Percentiles rank a stretch among this genome's conserved stretches.
Conservation (phyloP, 2,329 filamentous ascomycete genomes). For the Elsinoe arachidis region DNA sequence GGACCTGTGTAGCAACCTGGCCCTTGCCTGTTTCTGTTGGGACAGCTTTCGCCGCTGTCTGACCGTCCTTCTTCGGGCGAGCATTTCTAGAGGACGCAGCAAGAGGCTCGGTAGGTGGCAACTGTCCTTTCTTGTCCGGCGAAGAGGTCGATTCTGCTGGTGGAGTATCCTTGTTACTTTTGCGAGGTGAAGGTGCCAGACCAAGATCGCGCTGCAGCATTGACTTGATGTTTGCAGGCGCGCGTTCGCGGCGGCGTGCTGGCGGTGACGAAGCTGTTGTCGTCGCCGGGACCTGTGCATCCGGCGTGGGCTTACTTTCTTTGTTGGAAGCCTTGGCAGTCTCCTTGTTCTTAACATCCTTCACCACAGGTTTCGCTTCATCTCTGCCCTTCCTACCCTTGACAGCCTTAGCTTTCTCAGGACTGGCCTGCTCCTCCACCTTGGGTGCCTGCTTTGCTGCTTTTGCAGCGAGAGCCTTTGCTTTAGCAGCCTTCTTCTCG, state of each 20-base stretch:
- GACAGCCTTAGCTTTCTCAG: constrained; percentile 27
- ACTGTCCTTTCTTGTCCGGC: neutral
- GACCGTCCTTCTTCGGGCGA: constrained; percentile 8
- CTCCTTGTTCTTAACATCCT: constrained; percentile 23
- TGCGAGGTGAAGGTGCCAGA: constrained; percentile 35
- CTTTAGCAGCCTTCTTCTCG: constrained; percentile 79
- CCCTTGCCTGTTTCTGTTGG: constrained; percentile 31
- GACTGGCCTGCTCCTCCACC: constrained; percentile 30
- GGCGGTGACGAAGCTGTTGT: constrained; percentile 28
- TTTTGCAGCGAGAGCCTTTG: constrained; percentile 48
- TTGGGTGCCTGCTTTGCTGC: constrained; percentile 43
- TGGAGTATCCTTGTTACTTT: constrained; percentile 22
- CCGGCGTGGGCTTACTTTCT: constrained; percentile 28
- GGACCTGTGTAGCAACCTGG: constrained; percentile 24
- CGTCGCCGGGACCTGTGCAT: constrained; percentile 29
- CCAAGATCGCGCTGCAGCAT: constrained; percentile 57
- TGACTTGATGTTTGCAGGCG: constrained; percentile 36
- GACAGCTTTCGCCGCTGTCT: constrained; percentile 15
- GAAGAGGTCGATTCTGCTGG: constrained; percentile 16
- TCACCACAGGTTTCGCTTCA: constrained; percentile 23
- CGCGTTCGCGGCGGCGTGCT: constrained; percentile 47
- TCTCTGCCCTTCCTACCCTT: constrained; percentile 30
- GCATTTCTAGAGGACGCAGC: neutral
- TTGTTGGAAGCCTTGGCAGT: constrained; percentile 43
- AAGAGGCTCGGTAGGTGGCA: constrained; percentile 7